A percentile compares a stretch with the other conserved stretches of the same genome.
phyloP scores from a whole-genome alignment of 148 eudicot genomes.

The Diospyros kaki region DNA sequence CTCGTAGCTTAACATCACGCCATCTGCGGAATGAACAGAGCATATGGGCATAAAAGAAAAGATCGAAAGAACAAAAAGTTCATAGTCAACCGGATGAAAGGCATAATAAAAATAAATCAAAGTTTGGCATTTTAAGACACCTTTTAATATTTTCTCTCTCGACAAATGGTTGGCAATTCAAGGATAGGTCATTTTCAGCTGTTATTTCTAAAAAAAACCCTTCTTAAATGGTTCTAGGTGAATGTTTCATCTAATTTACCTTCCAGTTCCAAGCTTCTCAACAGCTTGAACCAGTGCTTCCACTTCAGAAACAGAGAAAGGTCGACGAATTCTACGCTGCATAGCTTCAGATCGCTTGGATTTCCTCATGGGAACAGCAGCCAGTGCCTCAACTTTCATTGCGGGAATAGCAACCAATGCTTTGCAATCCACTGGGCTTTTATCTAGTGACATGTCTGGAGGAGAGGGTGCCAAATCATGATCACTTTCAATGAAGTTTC shows the following conservation, averaged over 20 bases:
- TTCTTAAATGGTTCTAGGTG: background rate
- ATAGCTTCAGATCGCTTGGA: conserved; percentile 62
- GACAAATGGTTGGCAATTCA: background rate
- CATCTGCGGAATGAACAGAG: conserved; percentile 48
- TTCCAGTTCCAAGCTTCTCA: conserved; percentile 98
- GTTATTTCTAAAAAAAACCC: background rate
- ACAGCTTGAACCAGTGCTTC: conserved; percentile 95
- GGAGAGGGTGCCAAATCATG: conserved; percentile 90
- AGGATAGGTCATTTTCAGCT: background rate
- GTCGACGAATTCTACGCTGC: conserved; percentile 93
- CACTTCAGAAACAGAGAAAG: conserved; percentile 91
- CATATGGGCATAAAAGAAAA: conserved; percentile 1
- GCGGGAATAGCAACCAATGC: conserved; percentile 55
- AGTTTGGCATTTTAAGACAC: background rate
- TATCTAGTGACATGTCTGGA: conserved; percentile 48
- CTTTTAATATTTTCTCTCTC: no score
- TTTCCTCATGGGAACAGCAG: conserved; percentile 54
- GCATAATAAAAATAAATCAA: background rate
- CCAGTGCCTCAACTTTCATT: conserved; percentile 49
- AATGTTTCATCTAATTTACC: conserved; percentile 32
- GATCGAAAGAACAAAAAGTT: background rate
- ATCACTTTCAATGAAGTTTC: conserved; percentile 65
- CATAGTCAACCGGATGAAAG: background rate
- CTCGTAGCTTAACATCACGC: conserved; percentile 90
- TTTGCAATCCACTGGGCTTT: conserved; percentile 43